Conservation (phyloP, 2,329 filamentous ascomycete species). For the Fusarium miscanthi region DNA sequence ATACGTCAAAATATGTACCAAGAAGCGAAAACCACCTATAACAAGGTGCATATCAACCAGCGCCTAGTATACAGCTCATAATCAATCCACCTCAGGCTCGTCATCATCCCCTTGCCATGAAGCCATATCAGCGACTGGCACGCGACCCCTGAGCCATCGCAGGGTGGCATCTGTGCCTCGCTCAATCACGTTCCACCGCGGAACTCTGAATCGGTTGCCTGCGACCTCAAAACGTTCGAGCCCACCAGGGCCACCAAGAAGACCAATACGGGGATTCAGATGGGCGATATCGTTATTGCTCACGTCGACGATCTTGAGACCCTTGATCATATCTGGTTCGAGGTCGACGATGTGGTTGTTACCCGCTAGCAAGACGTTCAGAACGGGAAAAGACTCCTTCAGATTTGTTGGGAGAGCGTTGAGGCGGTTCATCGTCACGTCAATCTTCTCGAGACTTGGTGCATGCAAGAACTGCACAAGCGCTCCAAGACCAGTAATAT, state of each 20-base stretch:
- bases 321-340: constrained; percentile 77
- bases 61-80: neutral
- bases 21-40: constrained; percentile 19
- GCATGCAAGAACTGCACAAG: constrained; percentile 76
- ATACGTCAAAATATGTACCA: constrained; percentile 21
- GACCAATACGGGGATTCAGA: constrained; percentile 82
- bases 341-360: constrained; percentile 84
- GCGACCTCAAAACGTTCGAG: constrained; percentile 78
- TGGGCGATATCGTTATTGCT: constrained; percentile 87
- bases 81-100: constrained; percentile 46
- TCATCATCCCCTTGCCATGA: constrained; percentile 64
- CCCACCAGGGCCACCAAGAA: constrained; percentile 73
- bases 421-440: constrained; percentile 86
- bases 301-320: constrained; percentile 72
- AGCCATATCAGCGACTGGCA: constrained; percentile 71
- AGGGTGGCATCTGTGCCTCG: constrained; percentile 88
- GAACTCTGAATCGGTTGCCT: constrained; percentile 89
- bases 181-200: constrained; percentile 83
- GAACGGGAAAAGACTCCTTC: constrained; percentile 73
- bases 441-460: constrained; percentile 78
- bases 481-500: constrained; percentile 75
- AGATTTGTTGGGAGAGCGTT: constrained; percentile 72
- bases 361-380: constrained; percentile 76
- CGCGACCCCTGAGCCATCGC: constrained; percentile 81
- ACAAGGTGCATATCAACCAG: neutral